Percentiles rank a stretch among this genome's conserved stretches.
phyloP scores from a whole-genome alignment of 2,329 filamentous ascomycete species.

The Balansia obtecta region DNA sequence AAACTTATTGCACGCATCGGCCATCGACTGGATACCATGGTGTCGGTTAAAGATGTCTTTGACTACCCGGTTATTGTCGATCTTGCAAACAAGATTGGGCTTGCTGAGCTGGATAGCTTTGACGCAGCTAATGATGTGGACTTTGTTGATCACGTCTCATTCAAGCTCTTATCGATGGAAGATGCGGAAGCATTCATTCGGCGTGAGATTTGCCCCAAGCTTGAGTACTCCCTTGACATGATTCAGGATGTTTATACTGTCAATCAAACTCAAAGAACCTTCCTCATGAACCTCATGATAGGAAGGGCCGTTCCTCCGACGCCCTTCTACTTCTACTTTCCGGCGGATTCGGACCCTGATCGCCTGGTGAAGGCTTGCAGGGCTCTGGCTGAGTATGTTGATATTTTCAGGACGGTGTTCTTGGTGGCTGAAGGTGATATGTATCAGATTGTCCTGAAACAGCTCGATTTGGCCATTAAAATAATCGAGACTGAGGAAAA shows the following conservation, averaged over 20 bases:
- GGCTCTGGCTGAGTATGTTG: slow-evolving; percentile 6
- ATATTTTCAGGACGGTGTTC: slow-evolving; percentile 9
- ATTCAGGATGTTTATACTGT: neutral
- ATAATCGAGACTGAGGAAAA: slow-evolving; percentile 3
- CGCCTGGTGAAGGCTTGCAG: neutral
- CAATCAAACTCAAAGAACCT: neutral
- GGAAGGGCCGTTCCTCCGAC: neutral
- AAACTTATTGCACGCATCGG: slow-evolving; percentile 5
- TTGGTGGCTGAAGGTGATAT: slow-evolving; percentile 1
- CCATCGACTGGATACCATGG: neutral
- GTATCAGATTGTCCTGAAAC: slow-evolving; percentile 6
- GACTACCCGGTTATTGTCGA: slow-evolving; percentile 3
- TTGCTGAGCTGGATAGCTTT: neutral
- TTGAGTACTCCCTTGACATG: neutral
- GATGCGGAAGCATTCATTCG: neutral
- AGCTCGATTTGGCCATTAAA: slow-evolving; percentile 4
- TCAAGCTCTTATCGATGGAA: neutral
- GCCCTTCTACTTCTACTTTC: neutral
- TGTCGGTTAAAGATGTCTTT: slow-evolving; percentile 9
- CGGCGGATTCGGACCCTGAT: neutral
- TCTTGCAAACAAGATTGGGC: slow-evolving; percentile 4
- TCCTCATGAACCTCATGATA: neutral
- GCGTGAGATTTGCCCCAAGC: neutral
- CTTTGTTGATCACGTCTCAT: neutral
- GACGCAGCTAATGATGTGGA: neutral